Percentiles rank a stretch among this genome's conserved stretches.
Evolutionary conservation across 2,329 filamentous ascomycete species (phyloP).

Genomic region (Fusarium avenaceum): DNA sequence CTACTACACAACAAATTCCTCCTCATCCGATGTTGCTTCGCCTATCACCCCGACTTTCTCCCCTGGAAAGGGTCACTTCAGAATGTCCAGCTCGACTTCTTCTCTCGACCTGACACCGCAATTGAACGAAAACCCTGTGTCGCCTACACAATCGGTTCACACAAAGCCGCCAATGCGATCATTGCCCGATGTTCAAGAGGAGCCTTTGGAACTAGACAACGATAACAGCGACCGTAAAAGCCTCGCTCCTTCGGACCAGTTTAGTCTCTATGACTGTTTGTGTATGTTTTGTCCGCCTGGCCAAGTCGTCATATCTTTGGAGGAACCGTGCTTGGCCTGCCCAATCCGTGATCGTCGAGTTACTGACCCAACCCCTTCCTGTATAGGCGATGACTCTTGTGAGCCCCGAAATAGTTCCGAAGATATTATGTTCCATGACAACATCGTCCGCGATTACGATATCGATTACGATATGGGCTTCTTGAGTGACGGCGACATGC

Average conservation of each 20-base stretch:
- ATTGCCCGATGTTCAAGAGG: conserved; percentile 87
- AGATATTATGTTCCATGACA: conserved; percentile 52
- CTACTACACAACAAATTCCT: conserved; percentile 66
- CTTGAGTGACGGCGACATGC: conserved; percentile 73
- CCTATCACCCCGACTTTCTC: conserved; percentile 80
- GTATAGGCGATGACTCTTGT: conserved; percentile 72
- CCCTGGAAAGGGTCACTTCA: conserved; percentile 69
- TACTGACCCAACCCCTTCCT: conserved; percentile 31
- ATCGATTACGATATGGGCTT: conserved; percentile 77
- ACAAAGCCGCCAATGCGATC: conserved; percentile 72
- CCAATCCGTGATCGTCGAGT: conserved; percentile 22
- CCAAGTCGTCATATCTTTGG: conserved; percentile 12
- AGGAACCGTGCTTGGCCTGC: conserved; percentile 18
- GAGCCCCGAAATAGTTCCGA: conserved; percentile 65
- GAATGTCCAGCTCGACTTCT: conserved; percentile 81
- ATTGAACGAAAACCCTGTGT: conserved; percentile 66
- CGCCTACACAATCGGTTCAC: conserved; percentile 60
- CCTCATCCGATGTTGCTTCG: conserved; percentile 75
- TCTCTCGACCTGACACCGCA: conserved; percentile 74
- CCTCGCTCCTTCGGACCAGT: conserved; percentile 55
- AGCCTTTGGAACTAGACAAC: conserved; percentile 72
- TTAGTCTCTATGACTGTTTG: conserved; percentile 75
- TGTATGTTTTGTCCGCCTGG: conserved; percentile 69
- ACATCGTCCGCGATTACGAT: conserved; percentile 60
- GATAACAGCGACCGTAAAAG: conserved; percentile 62